These are phyloP conservation scores for Colletotrichum sp. DNA, from an alignment of 2,329 filamentous ascomycete species.

Conservation along the genomic window DNA sequence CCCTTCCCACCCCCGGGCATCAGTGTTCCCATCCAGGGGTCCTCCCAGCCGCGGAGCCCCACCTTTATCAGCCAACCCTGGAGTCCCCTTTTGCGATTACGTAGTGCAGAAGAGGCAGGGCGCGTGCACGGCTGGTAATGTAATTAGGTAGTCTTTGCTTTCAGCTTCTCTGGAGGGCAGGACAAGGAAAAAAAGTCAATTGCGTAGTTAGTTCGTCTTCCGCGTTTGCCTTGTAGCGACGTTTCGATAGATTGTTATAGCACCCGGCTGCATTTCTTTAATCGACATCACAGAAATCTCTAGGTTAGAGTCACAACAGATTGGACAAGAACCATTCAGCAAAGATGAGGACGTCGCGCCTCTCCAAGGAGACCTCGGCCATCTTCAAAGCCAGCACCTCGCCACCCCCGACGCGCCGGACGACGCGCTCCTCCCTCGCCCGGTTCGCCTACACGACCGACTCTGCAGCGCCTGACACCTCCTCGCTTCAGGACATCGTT, in stretches of 20 bases:
- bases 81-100: neutral
- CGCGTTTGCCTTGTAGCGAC: neutral
- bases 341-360: conserved; percentile 61
- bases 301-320: neutral
- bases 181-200: neutral
- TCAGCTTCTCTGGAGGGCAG: neutral
- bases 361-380: conserved; percentile 64
- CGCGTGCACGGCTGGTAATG: neutral
- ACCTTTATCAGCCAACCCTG: neutral
- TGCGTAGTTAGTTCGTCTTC: neutral
- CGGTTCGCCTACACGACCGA: conserved; percentile 46
- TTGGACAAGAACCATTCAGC: neutral
- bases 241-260: neutral
- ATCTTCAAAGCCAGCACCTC: conserved; percentile 51
- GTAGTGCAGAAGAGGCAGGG: neutral
- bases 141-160: neutral
- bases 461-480: conserved; percentile 15
- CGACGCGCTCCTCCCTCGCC: conserved; percentile 54
- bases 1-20: neutral
- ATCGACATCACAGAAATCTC: neutral
- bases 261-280: neutral
- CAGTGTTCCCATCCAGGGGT: neutral
- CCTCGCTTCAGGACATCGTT: neutral
- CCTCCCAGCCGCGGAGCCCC: neutral
- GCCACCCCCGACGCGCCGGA: conserved; percentile 43